Base-by-base conservation (phyloP, 192 early-diverging fungal genomes). In the Coemansia sp. region DNA sequence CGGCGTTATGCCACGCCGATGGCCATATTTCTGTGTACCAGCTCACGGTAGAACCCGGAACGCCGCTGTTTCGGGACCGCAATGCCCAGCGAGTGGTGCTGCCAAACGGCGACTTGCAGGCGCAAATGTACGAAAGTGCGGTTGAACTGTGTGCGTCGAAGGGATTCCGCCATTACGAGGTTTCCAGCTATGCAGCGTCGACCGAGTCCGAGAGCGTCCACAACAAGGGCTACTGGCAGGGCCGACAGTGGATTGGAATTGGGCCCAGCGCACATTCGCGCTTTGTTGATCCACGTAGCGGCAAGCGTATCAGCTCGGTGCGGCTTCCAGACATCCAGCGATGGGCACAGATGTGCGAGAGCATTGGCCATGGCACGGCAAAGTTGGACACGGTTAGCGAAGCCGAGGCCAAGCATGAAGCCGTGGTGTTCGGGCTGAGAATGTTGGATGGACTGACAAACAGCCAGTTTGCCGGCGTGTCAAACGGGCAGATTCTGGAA, bases 221-320 rank as follows among this genome's bases (percentile, higher is more conserved):
- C 53, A 84, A 84, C 55, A 54, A 19, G 28, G 64, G 64, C 0
- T 82, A 81, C 49, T 84, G 82, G 82, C 61, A 61, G 20, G 79
- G 80, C 32, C 55, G 59, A 21, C 69, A 82, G 41, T 82, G 78
- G 57, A 40, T 84, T 7, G 82, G 82, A 9, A 62, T 84, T 28
- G 82, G 82, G 0, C 82, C 82, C 8, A 81, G 82, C 31, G 82
- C 82, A 2, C 82, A 84, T 21, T 81, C 80, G 15, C 69, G 79
- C 8, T 60, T 70, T 43, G 49, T 56, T n/a, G 65, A 73, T 22
- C 66, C 65, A 1, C 28, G 0, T 17, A 66, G 46, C 27, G 51
- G 62, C 3, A 28, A 20, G 41, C 62, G 62, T 0, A 3, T 58
- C 25, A 34, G 60, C 36, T 50, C 65, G 5, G 38, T 69, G 25